These are phyloP conservation scores for Fusarium brevicatenulatum DNA, from an alignment of 2,329 filamentous ascomycete genomes.

Conservation along the genomic window DNA sequence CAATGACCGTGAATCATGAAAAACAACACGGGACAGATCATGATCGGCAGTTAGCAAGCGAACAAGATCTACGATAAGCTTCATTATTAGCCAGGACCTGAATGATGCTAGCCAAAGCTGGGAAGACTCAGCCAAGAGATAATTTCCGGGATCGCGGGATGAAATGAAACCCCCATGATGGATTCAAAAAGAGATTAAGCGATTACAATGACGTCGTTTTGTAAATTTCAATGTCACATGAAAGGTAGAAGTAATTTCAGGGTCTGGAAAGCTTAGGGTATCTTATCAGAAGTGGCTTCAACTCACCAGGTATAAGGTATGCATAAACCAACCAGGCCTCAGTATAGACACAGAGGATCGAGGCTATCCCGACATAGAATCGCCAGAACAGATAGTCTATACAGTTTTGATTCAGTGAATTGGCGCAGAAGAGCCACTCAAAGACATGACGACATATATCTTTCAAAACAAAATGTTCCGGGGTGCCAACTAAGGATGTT, in stretches of 20 bases:
- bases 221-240: slow-evolving; percentile 11
- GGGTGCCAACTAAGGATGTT: background rate
- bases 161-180: slow-evolving; percentile 60
- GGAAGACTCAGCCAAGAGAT: slow-evolving; percentile 68
- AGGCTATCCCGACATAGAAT: background rate
- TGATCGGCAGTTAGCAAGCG: slow-evolving; percentile 63
- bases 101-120: slow-evolving; percentile 64
- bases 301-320: background rate
- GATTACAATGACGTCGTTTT: slow-evolving; percentile 61
- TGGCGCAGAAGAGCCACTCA: background rate
- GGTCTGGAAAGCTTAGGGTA: background rate
- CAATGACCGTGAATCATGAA: slow-evolving; percentile 69
- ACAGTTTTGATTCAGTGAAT: background rate
- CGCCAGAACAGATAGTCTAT: background rate
- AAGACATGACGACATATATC: background rate
- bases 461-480: background rate
- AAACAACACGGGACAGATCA: slow-evolving; percentile 58
- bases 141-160: slow-evolving; percentile 63
- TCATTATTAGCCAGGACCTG: slow-evolving; percentile 59
- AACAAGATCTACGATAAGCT: slow-evolving; percentile 65
- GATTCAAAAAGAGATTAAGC: slow-evolving; percentile 63
- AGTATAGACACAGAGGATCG: background rate
- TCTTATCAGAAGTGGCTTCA: background rate
- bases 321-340: background rate
- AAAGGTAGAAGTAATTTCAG: background rate